Evolutionary conservation across 768 basidiomycete genomes (phyloP), one percentile per base, ranked within the genome.

Genomic region (Panus rudis): DNA sequence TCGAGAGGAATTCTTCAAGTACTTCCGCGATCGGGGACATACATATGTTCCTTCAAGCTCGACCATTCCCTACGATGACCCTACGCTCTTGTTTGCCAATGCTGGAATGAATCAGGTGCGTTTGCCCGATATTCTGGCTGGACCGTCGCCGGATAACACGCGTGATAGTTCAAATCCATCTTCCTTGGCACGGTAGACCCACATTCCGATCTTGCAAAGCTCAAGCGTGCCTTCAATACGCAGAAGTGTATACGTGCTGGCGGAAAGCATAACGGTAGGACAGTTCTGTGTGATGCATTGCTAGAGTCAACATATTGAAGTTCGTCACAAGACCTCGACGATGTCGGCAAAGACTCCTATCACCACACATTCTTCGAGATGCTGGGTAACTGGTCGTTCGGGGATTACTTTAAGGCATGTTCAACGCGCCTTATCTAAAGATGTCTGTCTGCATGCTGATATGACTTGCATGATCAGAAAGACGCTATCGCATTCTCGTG

Each of bases 321-420:
- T 32, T 32, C 19, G 12, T 30, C 11, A 7, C 22, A 49, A 98
- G 96, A 99, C 65, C 75, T 99, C 45, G 96, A 99, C 60, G 96
- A 99, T 65, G 96, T 99, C 45, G 96, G 96, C 28, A 94, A 92
- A 65, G 96, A 97, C 61, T 93, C 92, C 2, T 97, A 97, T 63
- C 94, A 97, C 57, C 88, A 94, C 59, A 96, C 91, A 2, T 93
- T 94, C 68, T 99, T 99, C 58, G 96, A 99, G 67, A 99, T 99
- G 96, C 67, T 99, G 50, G 96, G 96, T 28, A 99, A 99, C 63
- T 99, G 96, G 96, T 97, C 93, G 4, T 99, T 98, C 53, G 96
- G 96, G 0, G 93, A 99, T 64, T 99, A 99, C 70, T 99, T 99
- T 81, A 99, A 99, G 79, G 93, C 79, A 40, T 34, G 62, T 54